Evolutionary conservation across 139 green algal species (phyloP).

Genomic region (Picochlorum sp.): DNA sequence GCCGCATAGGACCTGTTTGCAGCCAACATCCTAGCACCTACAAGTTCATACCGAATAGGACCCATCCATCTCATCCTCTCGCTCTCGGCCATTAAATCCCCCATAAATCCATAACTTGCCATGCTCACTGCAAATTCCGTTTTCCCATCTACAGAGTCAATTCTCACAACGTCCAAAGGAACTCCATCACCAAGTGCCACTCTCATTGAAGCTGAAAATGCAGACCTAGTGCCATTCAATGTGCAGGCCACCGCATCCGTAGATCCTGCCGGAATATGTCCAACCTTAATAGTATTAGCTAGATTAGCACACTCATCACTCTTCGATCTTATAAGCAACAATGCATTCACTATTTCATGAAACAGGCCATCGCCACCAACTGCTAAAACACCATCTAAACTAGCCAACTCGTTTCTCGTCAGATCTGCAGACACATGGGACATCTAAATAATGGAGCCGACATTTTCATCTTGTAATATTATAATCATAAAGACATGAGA

Average conservation of each 20-base stretch:
- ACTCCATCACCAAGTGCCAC: conserved; percentile 70
- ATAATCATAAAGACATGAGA: conserved; percentile 35
- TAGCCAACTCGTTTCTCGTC: background rate
- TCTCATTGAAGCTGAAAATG: conserved; percentile 67
- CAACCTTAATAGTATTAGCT: conserved; percentile 46
- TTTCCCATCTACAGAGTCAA: conserved; percentile 23
- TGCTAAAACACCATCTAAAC: conserved; percentile 11
- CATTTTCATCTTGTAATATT: conserved; percentile 49
- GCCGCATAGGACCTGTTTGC: conserved; percentile 13
- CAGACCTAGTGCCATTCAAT: conserved; percentile 62
- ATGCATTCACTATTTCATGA: conserved; percentile 73
- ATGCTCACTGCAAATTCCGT: conserved; percentile 28
- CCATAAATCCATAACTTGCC: conserved; percentile 69
- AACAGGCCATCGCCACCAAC: conserved; percentile 81
- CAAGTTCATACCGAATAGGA: conserved; percentile 38
- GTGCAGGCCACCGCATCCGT: conserved; percentile 81
- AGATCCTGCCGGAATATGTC: conserved; percentile 71
- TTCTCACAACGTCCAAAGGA: conserved; percentile 61
- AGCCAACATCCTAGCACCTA: conserved; percentile 28
- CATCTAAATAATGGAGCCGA: too few relatives aligned
- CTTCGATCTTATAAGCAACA: conserved; percentile 38
- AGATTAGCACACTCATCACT: background rate
- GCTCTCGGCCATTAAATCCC: conserved; percentile 58
- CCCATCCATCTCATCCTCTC: conserved; percentile 66
- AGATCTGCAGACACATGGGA: too few relatives aligned